Conservation (phyloP, 2,329 filamentous ascomycete genomes). For the Akanthomyces muscarius region DNA sequence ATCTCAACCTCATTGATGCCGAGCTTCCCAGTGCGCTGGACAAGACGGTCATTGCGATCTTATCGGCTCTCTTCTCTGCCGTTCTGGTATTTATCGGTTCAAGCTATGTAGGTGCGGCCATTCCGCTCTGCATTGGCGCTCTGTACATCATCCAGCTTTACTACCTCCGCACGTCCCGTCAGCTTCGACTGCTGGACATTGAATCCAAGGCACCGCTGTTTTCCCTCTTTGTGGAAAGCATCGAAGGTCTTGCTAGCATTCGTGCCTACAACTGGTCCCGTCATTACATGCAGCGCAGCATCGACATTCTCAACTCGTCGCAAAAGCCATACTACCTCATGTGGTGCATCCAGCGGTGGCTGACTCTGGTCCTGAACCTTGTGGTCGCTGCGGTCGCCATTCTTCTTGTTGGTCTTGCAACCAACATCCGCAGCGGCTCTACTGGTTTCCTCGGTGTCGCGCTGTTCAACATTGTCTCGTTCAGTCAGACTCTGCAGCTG, state of each 20-base stretch:
- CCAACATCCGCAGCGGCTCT: slow-evolving; percentile 30
- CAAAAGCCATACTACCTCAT: slow-evolving; percentile 38
- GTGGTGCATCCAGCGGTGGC: slow-evolving; percentile 46
- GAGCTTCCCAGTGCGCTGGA: slow-evolving; percentile 32
- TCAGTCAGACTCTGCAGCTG: slow-evolving; percentile 26
- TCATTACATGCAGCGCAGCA: slow-evolving; percentile 22
- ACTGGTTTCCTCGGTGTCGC: slow-evolving; percentile 28
- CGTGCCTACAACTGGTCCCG: slow-evolving; percentile 33
- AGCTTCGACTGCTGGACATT: slow-evolving; percentile 30
- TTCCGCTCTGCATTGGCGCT: slow-evolving; percentile 36
- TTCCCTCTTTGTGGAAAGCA: slow-evolving; percentile 27
- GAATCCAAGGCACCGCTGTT: slow-evolving; percentile 30
- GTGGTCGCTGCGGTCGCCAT: slow-evolving; percentile 42
- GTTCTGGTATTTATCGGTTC: slow-evolving; percentile 44
- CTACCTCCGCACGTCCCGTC: slow-evolving; percentile 31
- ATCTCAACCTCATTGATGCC: slow-evolving; percentile 36
- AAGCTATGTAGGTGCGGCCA: slow-evolving; percentile 40
- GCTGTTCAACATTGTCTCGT: slow-evolving; percentile 28
- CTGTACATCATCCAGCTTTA: slow-evolving; percentile 28
- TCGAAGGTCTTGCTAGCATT: slow-evolving; percentile 27
- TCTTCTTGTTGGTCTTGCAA: slow-evolving; percentile 42
- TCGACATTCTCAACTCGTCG: slow-evolving; percentile 31
- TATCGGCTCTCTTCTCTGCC: slow-evolving; percentile 26
- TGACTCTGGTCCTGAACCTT: slow-evolving; percentile 45
- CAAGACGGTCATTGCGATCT: slow-evolving; percentile 24